These are phyloP conservation scores for Trametes sp. DNA, from an alignment of 1,284 basidiomycete species.

Conservation along the genomic window DNA sequence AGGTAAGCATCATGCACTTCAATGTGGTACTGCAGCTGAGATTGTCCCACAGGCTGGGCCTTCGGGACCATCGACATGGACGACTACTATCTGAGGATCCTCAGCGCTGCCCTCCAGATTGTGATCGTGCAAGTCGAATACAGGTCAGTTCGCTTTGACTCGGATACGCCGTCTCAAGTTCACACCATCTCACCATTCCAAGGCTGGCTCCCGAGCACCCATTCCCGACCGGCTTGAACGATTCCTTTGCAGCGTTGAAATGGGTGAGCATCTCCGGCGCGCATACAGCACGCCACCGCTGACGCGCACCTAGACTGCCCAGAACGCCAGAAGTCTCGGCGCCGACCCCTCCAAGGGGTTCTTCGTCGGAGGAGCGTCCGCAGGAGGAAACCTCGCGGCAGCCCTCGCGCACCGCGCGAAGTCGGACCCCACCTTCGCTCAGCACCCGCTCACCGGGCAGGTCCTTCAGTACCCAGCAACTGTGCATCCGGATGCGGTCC, in stretches of 20 bases:
- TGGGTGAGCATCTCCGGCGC: constrained; percentile 34
- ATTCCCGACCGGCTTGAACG: constrained; percentile 48
- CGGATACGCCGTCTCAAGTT: too few relatives aligned
- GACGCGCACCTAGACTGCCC: not conserved
- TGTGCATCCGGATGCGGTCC: constrained; percentile 18
- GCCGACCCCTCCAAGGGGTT: constrained; percentile 28
- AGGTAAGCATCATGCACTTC: constrained; percentile 14
- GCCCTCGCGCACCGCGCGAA: constrained; percentile 30
- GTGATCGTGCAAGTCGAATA: constrained; percentile 13
- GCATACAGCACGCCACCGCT: not conserved
- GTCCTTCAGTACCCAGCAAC: constrained; percentile 10
- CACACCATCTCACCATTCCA: too few relatives aligned
- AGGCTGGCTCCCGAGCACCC: constrained; percentile 49
- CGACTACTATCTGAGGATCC: constrained; percentile 17
- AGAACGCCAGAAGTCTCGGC: constrained; percentile 11
- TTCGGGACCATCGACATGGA: constrained; percentile 20
- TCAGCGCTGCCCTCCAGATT: constrained; percentile 4
- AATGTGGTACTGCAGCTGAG: not conserved
- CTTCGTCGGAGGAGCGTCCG: constrained; percentile 32
- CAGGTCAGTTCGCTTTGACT: constrained; percentile 4
- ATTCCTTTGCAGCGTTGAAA: constrained; percentile 45
- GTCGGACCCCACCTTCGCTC: constrained; percentile 24
- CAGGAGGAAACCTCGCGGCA: constrained; percentile 33
- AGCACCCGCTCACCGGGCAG: constrained; percentile 19
- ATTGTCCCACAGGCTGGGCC: constrained; percentile 9